Evolutionary conservation across 1,139 yeast genomes (phyloP).

Genomic region (Eremothecium coryli): DNA sequence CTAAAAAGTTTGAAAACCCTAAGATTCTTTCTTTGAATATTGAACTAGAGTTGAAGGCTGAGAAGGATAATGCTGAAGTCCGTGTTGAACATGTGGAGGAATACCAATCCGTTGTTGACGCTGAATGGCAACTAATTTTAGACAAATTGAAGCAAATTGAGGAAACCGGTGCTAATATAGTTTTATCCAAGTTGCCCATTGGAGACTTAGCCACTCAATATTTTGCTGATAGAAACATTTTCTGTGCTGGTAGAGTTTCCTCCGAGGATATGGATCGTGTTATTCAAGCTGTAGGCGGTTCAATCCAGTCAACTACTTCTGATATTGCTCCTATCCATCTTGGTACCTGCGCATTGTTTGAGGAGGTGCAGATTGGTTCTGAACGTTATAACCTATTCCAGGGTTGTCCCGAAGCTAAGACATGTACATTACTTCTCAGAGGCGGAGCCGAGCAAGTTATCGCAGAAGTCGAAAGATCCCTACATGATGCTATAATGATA

Average conservation of each 20-base stretch:
- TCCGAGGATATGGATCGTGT: constrained; percentile 88
- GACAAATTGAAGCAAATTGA: constrained; percentile 77
- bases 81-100: constrained; percentile 89
- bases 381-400: constrained; percentile 88
- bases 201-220: constrained; percentile 98
- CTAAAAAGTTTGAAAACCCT: constrained; percentile 72
- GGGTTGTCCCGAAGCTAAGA: constrained; percentile 87
- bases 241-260: constrained; percentile 95
- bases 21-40: constrained; percentile 79
- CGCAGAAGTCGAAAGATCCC: constrained; percentile 94
- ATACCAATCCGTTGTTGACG: constrained; percentile 94
- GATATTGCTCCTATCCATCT: constrained; percentile 61
- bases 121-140: constrained; percentile 93
- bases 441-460: constrained; percentile 99
- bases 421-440: constrained; percentile 85
- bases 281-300: constrained; percentile 89
- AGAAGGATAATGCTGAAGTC: constrained; percentile 98
- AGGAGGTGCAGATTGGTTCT: constrained; percentile 91
- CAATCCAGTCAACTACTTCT: constrained; percentile 81
- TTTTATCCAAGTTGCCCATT: constrained; percentile 87
- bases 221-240: constrained; percentile 91
- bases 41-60: constrained; percentile 94
- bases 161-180: constrained; percentile 83
- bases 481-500: constrained; percentile 98
- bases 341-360: constrained; percentile 80